Evolutionary conservation across 306 rosid genomes (phyloP).

Genomic region (Cucumis hystrix): DNA sequence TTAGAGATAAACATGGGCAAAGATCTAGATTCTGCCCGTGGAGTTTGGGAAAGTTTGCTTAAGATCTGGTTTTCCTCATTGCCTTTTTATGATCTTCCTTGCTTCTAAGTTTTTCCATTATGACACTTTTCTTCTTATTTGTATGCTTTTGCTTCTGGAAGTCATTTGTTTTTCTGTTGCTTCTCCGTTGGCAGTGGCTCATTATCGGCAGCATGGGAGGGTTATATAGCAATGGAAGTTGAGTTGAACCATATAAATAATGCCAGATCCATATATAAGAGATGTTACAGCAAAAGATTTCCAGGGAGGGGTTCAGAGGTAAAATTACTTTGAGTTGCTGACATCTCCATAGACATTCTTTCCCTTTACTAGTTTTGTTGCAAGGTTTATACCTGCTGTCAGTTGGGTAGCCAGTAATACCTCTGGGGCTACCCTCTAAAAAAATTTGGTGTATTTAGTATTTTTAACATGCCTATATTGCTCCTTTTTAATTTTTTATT

Average conservation of each 20-base stretch:
- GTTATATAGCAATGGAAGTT: constrained; percentile 73
- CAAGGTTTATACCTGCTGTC: neutral
- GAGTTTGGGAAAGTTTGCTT: constrained; percentile 80
- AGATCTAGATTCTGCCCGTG: constrained; percentile 65
- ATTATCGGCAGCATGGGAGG: constrained; percentile 70
- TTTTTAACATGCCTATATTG: neutral
- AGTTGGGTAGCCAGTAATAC: neutral
- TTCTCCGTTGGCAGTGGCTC: constrained; percentile 41
- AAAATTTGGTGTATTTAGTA: neutral
- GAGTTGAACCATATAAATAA: constrained; percentile 50
- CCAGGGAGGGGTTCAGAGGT: constrained; percentile 84
- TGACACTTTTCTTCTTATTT: neutral
- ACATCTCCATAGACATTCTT: neutral
- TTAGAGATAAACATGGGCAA: constrained; percentile 52
- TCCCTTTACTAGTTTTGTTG: neutral
- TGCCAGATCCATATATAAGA: constrained; percentile 76
- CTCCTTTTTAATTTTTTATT: neutral
- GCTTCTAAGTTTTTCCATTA: neutral
- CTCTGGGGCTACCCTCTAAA: neutral
- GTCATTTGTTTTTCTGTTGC: neutral
- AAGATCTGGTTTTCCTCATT: constrained; percentile 52
- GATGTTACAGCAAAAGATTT: constrained; percentile 78
- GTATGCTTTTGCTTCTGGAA: neutral
- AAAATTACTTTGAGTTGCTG: constrained; percentile 7
- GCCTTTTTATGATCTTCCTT: neutral